These are phyloP conservation scores for Acanthamoeba castellanii DNA, from an alignment of 208 protist genomes.

Conservation along the genomic window DNA sequence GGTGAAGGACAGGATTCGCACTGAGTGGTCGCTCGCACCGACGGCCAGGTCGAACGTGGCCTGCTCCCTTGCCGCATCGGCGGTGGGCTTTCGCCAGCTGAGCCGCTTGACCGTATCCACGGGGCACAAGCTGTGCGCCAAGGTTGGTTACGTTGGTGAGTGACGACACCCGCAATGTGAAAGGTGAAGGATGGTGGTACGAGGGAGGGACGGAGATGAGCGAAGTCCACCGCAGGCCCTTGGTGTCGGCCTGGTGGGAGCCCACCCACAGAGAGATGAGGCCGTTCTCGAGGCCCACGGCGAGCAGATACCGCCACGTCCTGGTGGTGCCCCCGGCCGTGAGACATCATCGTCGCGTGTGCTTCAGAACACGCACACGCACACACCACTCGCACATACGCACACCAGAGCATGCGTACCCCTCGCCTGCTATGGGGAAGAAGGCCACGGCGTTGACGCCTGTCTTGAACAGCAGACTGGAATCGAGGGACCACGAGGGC, in stretches of 20 bases:
- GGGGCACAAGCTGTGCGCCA: constrained; percentile 3
- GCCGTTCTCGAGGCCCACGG: constrained; percentile 57
- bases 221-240: neutral
- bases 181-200: neutral
- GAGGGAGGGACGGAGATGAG: constrained; percentile 27
- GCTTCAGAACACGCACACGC: neutral
- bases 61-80: neutral
- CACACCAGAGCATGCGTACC: neutral
- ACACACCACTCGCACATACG: neutral
- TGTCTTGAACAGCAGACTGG: constrained; percentile 46
- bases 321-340: neutral
- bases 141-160: no score
- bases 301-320: constrained; percentile 53
- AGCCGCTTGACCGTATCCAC: constrained; percentile 23
- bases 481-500: constrained; percentile 6
- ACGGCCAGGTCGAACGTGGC: constrained; percentile 29
- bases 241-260: neutral
- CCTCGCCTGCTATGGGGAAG: neutral
- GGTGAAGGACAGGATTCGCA: constrained; percentile 10
- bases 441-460: constrained; percentile 50
- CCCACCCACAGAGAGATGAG: constrained; percentile 25
- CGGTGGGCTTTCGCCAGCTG: constrained; percentile 21
- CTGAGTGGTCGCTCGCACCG: neutral
- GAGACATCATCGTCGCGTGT: no score
- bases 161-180: no score